A percentile compares a stretch with the other conserved stretches of the same genome.
Evolutionary conservation across 352 stramenopile genomes (phyloP).

Genomic region (Pythium myriotylum): DNA sequence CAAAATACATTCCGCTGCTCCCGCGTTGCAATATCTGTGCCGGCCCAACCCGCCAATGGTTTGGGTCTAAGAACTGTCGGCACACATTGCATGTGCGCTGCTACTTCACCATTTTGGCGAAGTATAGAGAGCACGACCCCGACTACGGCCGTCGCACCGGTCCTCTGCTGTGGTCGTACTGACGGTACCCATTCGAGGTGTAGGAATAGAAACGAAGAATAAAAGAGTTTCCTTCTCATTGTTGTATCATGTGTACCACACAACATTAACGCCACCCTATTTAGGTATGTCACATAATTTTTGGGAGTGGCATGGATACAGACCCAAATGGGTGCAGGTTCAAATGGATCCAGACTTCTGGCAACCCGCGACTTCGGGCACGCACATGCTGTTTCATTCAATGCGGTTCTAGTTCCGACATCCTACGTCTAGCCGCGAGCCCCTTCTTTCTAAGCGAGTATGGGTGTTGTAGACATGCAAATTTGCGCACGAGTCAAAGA

Average conservation of each 20-base stretch:
- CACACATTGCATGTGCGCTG: conserved; percentile 3
- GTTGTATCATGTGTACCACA: conserved; percentile 7
- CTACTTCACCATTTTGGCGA: not conserved
- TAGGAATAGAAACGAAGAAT: conserved; percentile 10
- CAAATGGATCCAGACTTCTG: no score
- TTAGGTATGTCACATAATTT: no score
- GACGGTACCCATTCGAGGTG: not conserved
- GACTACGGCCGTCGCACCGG: not conserved
- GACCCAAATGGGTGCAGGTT: no score
- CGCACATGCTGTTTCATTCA: not conserved
- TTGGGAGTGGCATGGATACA: no score
- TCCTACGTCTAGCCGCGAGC: conserved; percentile 1
- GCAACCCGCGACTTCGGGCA: not conserved
- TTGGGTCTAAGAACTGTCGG: not conserved
- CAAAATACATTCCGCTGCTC: not conserved
- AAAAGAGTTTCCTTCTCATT: no score
- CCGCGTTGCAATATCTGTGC: conserved; percentile 2
- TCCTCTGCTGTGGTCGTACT: not conserved
- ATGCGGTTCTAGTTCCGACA: not conserved
- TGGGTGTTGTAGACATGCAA: not conserved
- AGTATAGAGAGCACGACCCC: not conserved
- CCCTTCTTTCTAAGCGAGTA: no score
- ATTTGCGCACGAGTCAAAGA: not conserved
- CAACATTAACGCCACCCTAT: no score
- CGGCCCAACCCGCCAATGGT: conserved; percentile 1